Percentiles rank a stretch among this genome's conserved stretches.
Conservation (phyloP, 805 yeast genomes). For the Saturnispora zaruensis region DNA sequence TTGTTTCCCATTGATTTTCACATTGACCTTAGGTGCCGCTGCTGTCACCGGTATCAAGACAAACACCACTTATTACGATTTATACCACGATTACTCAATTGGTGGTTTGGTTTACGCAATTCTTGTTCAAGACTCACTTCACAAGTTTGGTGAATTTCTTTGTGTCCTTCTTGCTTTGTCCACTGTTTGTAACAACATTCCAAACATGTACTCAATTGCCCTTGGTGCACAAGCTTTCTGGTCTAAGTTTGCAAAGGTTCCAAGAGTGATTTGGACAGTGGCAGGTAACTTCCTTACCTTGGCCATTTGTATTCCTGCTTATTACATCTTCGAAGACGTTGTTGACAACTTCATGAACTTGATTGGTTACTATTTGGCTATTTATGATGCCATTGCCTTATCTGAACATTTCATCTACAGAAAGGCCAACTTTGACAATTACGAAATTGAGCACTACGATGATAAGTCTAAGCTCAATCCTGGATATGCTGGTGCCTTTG, state of each 20-base stretch:
- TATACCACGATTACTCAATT: slow-evolving; percentile 45
- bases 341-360: slow-evolving; percentile 85
- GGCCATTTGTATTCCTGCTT: slow-evolving; percentile 86
- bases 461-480: slow-evolving; percentile 54
- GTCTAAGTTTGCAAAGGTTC: slow-evolving; percentile 64
- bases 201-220: slow-evolving; percentile 88
- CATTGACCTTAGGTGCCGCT: slow-evolving; percentile 81
- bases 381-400: slow-evolving; percentile 67
- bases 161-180: slow-evolving; percentile 78
- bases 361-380: slow-evolving; percentile 85
- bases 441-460: slow-evolving; percentile 55
- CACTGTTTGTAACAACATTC: slow-evolving; percentile 85
- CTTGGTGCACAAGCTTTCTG: slow-evolving; percentile 80
- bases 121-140: slow-evolving; percentile 69
- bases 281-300: slow-evolving; percentile 66
- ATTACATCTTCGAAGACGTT: slow-evolving; percentile 60
- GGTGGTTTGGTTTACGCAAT: slow-evolving; percentile 83
- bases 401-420: slow-evolving; percentile 80
- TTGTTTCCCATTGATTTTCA: slow-evolving; percentile 58
- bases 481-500: slow-evolving; percentile 72
- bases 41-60: slow-evolving; percentile 58
- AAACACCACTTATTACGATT: slow-evolving; percentile 36
- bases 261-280: slow-evolving; percentile 78
- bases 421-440: slow-evolving; percentile 44
- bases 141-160: slow-evolving; percentile 85